Evolutionary conservation across 2,329 filamentous ascomycete genomes (phyloP), one percentile per base, ranked within the genome.

Genomic region (Xylaria sp.): DNA sequence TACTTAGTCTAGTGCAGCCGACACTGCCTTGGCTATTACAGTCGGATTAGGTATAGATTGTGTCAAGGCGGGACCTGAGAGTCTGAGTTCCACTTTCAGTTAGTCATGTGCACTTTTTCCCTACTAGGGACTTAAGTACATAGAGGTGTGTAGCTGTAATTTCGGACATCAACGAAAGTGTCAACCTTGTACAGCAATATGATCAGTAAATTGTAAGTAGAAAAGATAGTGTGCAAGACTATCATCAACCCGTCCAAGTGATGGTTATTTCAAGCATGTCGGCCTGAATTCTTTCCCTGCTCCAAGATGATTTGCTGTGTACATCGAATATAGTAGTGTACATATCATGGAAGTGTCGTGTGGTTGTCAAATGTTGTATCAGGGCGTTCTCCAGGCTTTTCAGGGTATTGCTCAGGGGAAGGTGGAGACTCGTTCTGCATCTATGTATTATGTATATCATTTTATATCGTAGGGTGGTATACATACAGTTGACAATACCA

Each of bases 371-470:
- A 7, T 48, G n/a, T n/a, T 20, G 32, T 5, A 41, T 13, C n/a
- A 56, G 44, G 39, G 37, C 51, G 37, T 51, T 51, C 50, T 66
- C 62, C 46, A 25, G 41, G 44, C 51, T 60, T 68, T 68, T 65
- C 66, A 68, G 28, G 51, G 51, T 34, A 54, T 8, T n/a, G 28
- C 23, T 55, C 52, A 55, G 67, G 67, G 63, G 67, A 62, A 63
- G 57, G 67, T 69, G 67, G 69, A 68, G 69, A 70, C 58, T 50
- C 56, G 61, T 52, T 54, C 65, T 60, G 65, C 52, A 28, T 28
- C 28, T 28, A 28, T 25, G 23, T 25, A 25, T 28, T 6, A 28
- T 28, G 28, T 28, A 28, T 28, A 28, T 28, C 28, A 28, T 46
- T 62, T 50, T 59, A 23, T 57, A 68, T 56, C n/a, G 44, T 51